These are phyloP conservation scores for Cornus kousa DNA, from an alignment of 148 eudicot genomes.

Conservation along the genomic window DNA sequence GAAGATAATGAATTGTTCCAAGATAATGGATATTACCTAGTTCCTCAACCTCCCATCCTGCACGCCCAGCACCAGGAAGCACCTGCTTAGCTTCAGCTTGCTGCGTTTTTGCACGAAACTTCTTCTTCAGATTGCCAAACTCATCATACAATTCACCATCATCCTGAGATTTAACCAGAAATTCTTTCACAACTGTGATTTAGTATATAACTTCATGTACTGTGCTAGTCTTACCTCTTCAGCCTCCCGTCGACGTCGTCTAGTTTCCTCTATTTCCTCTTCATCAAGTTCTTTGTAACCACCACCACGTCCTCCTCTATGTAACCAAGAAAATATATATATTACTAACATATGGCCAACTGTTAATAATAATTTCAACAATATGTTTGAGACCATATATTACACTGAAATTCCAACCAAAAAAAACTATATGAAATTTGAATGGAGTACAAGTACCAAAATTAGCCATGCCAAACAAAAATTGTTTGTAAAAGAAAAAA, in stretches of 20 bases:
- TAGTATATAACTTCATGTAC: neutral
- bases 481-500: too few relatives aligned
- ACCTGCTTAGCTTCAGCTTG: constrained; percentile 58
- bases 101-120: constrained; percentile 77
- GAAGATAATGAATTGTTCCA: too few relatives aligned
- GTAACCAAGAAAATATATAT: constrained; percentile 3
- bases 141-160: constrained; percentile 99
- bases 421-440: too few relatives aligned
- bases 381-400: neutral
- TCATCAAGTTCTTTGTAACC: constrained; percentile 99
- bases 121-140: constrained; percentile 93
- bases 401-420: too few relatives aligned
- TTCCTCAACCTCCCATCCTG: constrained; percentile 96
- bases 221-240: constrained; percentile 59
- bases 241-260: constrained; percentile 81
- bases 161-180: constrained; percentile 44
- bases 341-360: neutral
- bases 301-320: constrained; percentile 94
- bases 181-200: too few relatives aligned
- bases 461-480: too few relatives aligned
- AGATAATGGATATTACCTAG: constrained; percentile 44
- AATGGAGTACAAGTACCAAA: too few relatives aligned
- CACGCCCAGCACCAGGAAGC: constrained; percentile 87
- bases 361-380: neutral
- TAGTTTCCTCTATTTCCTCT: constrained; percentile 91